Evolutionary conservation across 2,329 filamentous ascomycete species (phyloP).

Genomic region (Penicillium nordicum): DNA sequence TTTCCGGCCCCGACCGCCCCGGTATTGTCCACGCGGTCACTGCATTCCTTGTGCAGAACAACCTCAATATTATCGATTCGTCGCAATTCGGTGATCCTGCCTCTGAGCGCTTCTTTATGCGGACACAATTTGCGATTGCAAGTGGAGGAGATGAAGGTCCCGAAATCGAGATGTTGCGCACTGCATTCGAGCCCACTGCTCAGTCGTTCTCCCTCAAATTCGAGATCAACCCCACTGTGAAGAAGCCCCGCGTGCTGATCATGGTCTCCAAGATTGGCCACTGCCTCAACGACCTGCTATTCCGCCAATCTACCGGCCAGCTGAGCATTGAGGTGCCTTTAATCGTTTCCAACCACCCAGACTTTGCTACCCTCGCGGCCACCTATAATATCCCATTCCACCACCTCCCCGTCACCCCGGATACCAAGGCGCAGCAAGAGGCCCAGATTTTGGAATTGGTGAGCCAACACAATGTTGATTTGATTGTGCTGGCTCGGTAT

Average conservation of each 20-base stretch:
- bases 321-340: slow-evolving; percentile 71
- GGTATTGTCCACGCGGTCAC: slow-evolving; percentile 85
- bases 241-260: slow-evolving; percentile 74
- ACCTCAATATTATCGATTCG: slow-evolving; percentile 77
- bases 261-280: slow-evolving; percentile 90
- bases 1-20: slow-evolving; percentile 79
- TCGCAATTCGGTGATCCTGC: slow-evolving; percentile 78
- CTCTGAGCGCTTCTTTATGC: slow-evolving; percentile 80
- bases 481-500: slow-evolving; percentile 78
- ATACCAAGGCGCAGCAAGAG: slow-evolving; percentile 75
- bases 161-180: slow-evolving; percentile 51
- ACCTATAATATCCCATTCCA: slow-evolving; percentile 76
- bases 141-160: slow-evolving; percentile 9
- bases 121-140: slow-evolving; percentile 71
- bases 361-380: slow-evolving; percentile 65
- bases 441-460: slow-evolving; percentile 67
- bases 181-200: slow-evolving; percentile 60
- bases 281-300: slow-evolving; percentile 79
- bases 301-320: slow-evolving; percentile 71
- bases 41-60: slow-evolving; percentile 67
- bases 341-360: slow-evolving; percentile 78
- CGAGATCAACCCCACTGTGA: slow-evolving; percentile 63
- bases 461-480: slow-evolving; percentile 65
- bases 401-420: slow-evolving; percentile 74
- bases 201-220: slow-evolving; percentile 65